A percentile compares a stretch with the other conserved stretches of the same genome.
phyloP scores from a whole-genome alignment of 78 protist species.

The Creolimax fragrantissima region DNA sequence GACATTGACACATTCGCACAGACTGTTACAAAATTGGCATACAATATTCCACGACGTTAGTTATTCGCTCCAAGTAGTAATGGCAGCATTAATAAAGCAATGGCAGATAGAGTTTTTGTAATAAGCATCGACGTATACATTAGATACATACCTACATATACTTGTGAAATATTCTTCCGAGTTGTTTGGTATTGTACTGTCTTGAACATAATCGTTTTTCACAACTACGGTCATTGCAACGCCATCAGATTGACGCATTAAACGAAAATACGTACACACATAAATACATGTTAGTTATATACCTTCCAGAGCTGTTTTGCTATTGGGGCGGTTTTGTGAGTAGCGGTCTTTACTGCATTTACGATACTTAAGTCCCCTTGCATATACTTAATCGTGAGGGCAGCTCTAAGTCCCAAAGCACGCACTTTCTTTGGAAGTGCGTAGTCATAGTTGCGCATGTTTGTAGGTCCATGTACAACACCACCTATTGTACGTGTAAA shows the following conservation, averaged over 20 bases:
- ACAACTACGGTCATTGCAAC: too few relatives aligned
- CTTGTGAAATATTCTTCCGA: background rate
- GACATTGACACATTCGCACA: background rate
- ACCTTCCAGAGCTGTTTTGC: background rate
- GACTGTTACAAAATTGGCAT: background rate
- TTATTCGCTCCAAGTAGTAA: too few relatives aligned
- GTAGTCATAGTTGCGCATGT: background rate
- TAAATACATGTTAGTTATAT: background rate
- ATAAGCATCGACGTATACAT: background rate
- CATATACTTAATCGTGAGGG: background rate
- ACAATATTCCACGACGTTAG: background rate
- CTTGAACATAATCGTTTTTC: too few relatives aligned
- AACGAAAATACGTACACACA: background rate
- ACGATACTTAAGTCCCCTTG: background rate
- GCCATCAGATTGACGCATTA: too few relatives aligned
- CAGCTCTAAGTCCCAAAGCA: background rate
- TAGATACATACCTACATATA: background rate
- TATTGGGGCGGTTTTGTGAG: background rate
- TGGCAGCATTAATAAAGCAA: too few relatives aligned
- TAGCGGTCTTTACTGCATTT: background rate
- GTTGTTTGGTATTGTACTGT: background rate
- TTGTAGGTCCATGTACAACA: conserved; percentile 1
- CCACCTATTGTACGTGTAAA: background rate
- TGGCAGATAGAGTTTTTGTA: too few relatives aligned
- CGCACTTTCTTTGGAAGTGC: background rate